Conservation (phyloP, 2,329 filamentous ascomycete genomes). For the Cladosporium sp. region DNA sequence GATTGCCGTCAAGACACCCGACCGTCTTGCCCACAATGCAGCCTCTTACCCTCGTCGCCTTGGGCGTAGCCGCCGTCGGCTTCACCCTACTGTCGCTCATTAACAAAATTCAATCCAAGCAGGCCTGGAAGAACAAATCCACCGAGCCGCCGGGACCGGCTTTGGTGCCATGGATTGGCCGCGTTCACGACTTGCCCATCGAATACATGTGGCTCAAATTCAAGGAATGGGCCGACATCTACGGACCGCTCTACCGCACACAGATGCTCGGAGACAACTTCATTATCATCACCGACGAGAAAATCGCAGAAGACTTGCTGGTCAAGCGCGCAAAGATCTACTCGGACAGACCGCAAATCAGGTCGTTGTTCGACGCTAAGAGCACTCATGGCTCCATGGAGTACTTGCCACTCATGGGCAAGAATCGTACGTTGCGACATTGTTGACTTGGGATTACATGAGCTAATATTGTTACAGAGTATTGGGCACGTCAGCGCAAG, state of each 20-base stretch:
- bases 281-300: slow-evolving; percentile 50
- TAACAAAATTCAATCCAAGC: slow-evolving; percentile 28
- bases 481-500: slow-evolving; percentile 53
- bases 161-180: slow-evolving; percentile 33
- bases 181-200: slow-evolving; percentile 47
- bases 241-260: slow-evolving; percentile 33
- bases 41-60: slow-evolving; percentile 31
- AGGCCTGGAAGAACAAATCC: slow-evolving; percentile 33
- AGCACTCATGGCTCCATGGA: slow-evolving; percentile 53
- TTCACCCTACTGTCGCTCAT: slow-evolving; percentile 33
- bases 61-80: slow-evolving; percentile 32
- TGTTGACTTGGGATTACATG: neutral
- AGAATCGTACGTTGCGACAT: slow-evolving; percentile 43
- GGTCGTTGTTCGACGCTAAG: slow-evolving; percentile 52
- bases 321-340: slow-evolving; percentile 51
- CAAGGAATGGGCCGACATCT: slow-evolving; percentile 34
- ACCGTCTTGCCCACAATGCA: slow-evolving; percentile 33
- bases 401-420: slow-evolving; percentile 54
- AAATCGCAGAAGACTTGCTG: slow-evolving; percentile 50
- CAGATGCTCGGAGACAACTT: slow-evolving; percentile 39
- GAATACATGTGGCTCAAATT: slow-evolving; percentile 53
- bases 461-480: slow-evolving; percentile 35
- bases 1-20: slow-evolving; percentile 1
- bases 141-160: slow-evolving; percentile 38
- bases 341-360: slow-evolving; percentile 49